Base-by-base conservation (phyloP, 2,329 filamentous ascomycete species). In the Alternaria solani region DNA sequence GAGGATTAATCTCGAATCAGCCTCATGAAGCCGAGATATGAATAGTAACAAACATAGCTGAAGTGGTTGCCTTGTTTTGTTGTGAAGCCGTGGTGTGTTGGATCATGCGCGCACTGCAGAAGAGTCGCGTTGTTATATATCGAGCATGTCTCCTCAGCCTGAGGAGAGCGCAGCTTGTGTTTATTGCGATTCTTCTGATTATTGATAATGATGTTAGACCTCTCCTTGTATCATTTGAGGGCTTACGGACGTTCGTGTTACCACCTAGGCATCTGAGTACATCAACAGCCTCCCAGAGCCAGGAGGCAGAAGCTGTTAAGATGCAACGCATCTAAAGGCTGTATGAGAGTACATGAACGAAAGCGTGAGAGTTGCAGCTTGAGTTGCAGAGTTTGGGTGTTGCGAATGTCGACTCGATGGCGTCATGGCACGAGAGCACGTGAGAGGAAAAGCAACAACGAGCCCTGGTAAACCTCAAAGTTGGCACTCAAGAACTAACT, bases 1-100 rank as follows among this genome's bases (percentile, higher is more conserved):
- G 38, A n/a, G 30, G 36, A 32, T 26, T 62, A 54, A 57, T 54
- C 56, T 55, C 54, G 39, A 20, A 60, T 81, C 83, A 51, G 60
- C 48, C 20, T 60, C 49, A 51, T 23, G 51, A 41, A 38, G 34
- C n/a, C 47, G 16, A 23, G 56, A 56, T 61, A 52, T 44, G 32
- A 57, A 57, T 65, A 60, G 64, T 28, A 62, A 44, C 42, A 57
- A n/a, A 43, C 43, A 42, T 49, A 38, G 65, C 65, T 66, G 65
- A 65, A 61, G 59, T 59, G 55, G 67, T 57, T 70, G 69, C 67
- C 69, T 71, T 64, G 62, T 51, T 59, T 47, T 20, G 18, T 36
- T 38, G 49, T 64, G 59, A 63, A 61, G 58, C 61, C 51, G 58
- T 47, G 48, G 46, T 42, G 20, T 30, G 46, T 30, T 56, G 46